Conservation (phyloP, 345 rosid genomes). For the Eucalyptus albens region DNA sequence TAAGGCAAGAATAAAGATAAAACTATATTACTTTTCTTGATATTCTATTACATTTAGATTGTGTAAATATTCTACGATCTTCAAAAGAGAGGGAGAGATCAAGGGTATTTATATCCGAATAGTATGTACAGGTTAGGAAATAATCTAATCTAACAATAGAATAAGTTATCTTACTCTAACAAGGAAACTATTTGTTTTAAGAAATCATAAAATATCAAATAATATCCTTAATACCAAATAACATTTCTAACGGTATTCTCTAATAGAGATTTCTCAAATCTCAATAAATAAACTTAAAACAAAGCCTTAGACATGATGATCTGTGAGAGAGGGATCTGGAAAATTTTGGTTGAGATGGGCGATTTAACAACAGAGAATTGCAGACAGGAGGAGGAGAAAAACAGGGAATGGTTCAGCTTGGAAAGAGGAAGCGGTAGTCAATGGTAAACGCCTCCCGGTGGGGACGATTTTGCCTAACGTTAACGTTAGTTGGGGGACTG, state of each 20-base stretch:
- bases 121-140: background rate
- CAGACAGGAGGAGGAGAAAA: background rate
- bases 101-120: background rate
- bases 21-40: background rate
- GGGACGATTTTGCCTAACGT: background rate
- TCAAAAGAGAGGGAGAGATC: background rate
- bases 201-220: too few species aligned
- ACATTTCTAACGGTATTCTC: background rate
- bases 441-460: background rate
- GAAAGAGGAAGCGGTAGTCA: background rate
- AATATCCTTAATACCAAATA: background rate
- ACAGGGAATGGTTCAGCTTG: background rate
- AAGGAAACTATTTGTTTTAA: background rate
- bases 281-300: background rate
- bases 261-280: background rate
- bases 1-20: background rate
- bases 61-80: background rate
- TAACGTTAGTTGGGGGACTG: background rate
- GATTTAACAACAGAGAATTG: background rate
- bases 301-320: background rate
- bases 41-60: background rate
- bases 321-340: background rate
- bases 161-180: background rate
- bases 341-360: background rate
- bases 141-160: background rate